Conservation (phyloP, 345 rosid genomes). For the Eucalyptus regnans region DNA sequence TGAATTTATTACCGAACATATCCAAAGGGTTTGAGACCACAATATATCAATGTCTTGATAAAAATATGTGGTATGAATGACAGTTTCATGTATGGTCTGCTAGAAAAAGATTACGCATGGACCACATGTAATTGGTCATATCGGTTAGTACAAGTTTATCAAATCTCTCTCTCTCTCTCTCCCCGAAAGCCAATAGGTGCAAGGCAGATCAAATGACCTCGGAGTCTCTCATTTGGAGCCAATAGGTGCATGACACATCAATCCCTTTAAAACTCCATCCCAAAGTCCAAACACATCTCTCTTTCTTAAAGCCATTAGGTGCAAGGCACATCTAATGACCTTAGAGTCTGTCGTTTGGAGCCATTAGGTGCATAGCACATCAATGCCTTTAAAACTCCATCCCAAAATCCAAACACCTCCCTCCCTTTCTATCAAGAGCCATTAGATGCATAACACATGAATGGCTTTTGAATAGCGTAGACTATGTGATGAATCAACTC, state of each 20-base stretch:
- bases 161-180: neutral
- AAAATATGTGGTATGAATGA: neutral
- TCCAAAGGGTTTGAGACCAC: neutral
- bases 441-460: neutral
- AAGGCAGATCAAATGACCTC: neutral
- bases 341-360: neutral
- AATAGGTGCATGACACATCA: neutral
- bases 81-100: fast-evolving
- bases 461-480: neutral
- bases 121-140: neutral
- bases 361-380: neutral
- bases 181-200: neutral
- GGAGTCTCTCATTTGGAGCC: neutral
- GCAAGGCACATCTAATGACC: neutral
- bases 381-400: neutral
- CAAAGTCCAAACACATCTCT: neutral
- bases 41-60: neutral
- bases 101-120: neutral
- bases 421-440: neutral
- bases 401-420: neutral
- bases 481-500: neutral
- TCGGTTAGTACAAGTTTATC: neutral
- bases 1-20: neutral
- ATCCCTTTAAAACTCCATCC: neutral
- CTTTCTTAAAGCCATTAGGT: fast-evolving